A percentile compares a stretch with the other conserved stretches of the same genome.
These are phyloP conservation scores for Aspergillus novofumigatus DNA, from an alignment of 2,329 filamentous ascomycete genomes.

Conservation along the genomic window DNA sequence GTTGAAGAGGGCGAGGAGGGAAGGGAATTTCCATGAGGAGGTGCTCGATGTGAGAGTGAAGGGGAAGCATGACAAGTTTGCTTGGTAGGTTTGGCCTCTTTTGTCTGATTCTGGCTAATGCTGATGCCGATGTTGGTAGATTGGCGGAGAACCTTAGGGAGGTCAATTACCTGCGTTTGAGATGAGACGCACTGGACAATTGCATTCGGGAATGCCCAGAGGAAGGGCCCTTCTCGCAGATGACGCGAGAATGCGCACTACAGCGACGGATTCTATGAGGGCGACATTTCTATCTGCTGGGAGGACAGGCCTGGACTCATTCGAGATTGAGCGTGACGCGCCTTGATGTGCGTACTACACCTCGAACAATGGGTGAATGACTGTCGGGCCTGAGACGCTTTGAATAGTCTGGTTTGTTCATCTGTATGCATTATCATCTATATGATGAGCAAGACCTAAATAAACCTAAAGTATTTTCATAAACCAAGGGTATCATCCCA, in stretches of 20 bases:
- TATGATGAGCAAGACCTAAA: background rate
- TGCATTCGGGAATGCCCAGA: background rate
- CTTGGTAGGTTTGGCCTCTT: constrained; percentile 24
- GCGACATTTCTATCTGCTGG: background rate
- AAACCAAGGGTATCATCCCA: background rate
- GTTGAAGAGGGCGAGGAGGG: constrained; percentile 75
- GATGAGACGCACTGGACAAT: background rate
- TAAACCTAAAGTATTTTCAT: background rate
- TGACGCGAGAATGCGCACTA: background rate
- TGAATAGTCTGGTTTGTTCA: background rate
- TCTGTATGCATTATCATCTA: background rate
- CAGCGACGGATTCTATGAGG: background rate
- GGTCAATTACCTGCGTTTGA: background rate
- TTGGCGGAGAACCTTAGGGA: constrained; percentile 15
- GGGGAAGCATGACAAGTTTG: constrained; percentile 85
- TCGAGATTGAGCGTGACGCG: background rate
- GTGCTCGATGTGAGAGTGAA: constrained; percentile 85
- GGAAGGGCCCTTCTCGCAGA: background rate
- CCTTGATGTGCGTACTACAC: background rate
- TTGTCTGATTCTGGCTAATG: constrained; percentile 14
- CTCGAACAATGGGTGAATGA: background rate
- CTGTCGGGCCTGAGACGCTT: background rate
- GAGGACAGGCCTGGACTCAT: background rate
- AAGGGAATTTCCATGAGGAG: constrained; percentile 86
- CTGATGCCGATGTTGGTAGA: constrained; percentile 15